phyloP scores from a whole-genome alignment of 495 filamentous ascomycete genomes.

The Darksidea phi region DNA sequence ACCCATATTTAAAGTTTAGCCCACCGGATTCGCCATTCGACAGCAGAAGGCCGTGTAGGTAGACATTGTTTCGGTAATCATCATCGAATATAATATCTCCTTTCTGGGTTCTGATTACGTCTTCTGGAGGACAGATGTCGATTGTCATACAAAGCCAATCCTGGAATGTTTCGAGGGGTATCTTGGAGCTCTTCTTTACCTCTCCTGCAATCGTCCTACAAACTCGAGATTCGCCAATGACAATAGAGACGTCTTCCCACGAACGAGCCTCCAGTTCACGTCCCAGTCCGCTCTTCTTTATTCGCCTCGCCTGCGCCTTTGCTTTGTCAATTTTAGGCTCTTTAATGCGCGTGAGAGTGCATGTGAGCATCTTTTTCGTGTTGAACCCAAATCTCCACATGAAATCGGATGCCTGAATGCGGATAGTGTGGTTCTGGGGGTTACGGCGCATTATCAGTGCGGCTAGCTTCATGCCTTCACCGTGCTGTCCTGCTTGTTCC shows the following conservation, averaged over 20 bases:
- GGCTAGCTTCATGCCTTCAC: not conserved
- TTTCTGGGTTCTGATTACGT: not conserved
- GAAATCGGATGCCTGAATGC: not conserved
- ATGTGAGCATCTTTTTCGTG: not conserved
- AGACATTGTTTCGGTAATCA: not conserved
- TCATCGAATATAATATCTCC: not conserved
- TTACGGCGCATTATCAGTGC: not conserved
- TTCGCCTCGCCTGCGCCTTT: not conserved
- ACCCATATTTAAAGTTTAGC: not conserved
- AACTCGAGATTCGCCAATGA: not conserved
- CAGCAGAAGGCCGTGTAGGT: not conserved
- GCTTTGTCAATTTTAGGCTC: not conserved
- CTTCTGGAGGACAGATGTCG: not conserved
- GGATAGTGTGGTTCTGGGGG: not conserved
- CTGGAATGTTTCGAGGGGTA: not conserved
- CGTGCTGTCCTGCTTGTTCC: conserved; percentile 1
- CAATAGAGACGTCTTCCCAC: not conserved
- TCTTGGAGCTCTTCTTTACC: not conserved
- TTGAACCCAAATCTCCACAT: not conserved
- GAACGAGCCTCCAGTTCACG: not conserved
- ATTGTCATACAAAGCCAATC: not conserved
- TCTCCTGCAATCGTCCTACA: not conserved
- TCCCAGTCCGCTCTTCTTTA: not conserved
- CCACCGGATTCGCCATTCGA: not conserved
- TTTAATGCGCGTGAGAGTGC: not conserved